Percentiles rank a stretch among this genome's conserved stretches.
phyloP scores from a whole-genome alignment of 2,329 filamentous ascomycete species.

The Herpotrichia juniperi region DNA sequence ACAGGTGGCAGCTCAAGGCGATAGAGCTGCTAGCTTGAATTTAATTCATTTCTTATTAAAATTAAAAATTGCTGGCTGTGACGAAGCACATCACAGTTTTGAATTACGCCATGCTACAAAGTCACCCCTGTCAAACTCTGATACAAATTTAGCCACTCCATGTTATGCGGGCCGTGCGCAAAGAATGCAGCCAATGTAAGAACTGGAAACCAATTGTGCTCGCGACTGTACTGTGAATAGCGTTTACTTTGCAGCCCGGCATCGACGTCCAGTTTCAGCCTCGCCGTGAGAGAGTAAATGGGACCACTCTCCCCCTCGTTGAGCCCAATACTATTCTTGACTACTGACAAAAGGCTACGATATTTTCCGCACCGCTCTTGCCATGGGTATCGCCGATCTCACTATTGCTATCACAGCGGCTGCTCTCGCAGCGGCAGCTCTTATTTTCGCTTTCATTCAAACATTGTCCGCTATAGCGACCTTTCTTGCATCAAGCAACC shows the following conservation, averaged over 20 bases:
- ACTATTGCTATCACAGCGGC: neutral
- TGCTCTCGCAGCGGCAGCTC: neutral
- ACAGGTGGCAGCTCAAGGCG: no score
- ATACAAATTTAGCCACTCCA: no score
- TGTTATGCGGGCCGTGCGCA: no score
- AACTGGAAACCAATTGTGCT: no score
- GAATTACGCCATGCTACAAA: no score
- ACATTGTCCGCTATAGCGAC: neutral
- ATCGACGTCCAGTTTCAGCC: neutral
- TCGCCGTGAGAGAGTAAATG: neutral
- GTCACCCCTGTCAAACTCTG: no score
- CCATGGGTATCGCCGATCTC: neutral
- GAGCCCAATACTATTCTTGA: neutral
- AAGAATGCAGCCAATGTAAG: no score
- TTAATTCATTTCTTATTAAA: no score
- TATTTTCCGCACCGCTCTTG: neutral
- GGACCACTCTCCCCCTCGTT: neutral
- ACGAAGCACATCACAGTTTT: no score
- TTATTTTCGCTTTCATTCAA: neutral
- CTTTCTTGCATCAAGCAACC: constrained; percentile 1
- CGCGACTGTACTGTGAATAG: no score
- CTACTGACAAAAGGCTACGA: neutral
- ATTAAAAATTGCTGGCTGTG: no score
- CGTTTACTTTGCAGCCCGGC: neutral
- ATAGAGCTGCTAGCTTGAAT: no score